Base-by-base conservation (phyloP, 164 flowering plant genomes). In the Dillenia turbinata region DNA sequence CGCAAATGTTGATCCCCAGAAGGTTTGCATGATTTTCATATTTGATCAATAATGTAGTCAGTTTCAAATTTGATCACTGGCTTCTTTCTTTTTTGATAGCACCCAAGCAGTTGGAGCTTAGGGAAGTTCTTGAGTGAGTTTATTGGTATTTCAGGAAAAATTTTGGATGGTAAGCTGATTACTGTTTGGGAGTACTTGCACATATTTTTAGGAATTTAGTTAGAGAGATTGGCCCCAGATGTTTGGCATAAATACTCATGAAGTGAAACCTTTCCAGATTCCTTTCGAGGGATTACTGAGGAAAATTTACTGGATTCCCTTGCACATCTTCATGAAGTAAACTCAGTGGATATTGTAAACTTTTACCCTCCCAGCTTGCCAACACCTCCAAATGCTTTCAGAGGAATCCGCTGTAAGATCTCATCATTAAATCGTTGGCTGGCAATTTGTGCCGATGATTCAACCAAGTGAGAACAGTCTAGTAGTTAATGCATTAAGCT, bases 351-450 rank as follows among this genome's bases (percentile, higher is more conserved):
- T 61, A 60, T 89, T 47, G 71, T 69, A 57, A 73, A 77, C 62
- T 66, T 87, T 71, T 58, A 66, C 64, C 83, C 83, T 62, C 89
- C 91, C 47, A 69, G 73, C 54, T 62, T 94, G 82, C 98, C 98
- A 56, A 49, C 51, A 46, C 83, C 88, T 74, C 97, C 98, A 69
- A 85, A 83, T 80, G 70, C 83, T 60, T 91, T 91, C 60, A 78
- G 86, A 79, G 97, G 98, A 68, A 84, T 92, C 57, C 84, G 77
- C 50, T 72, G 64, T 70, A 90, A 85, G 78, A 73, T 68, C 65
- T 81, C 81, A 64, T 86, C 90, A 17, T 69, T 92, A 44, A 88
- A 75, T 66, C 91, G 98, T 22, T 92, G 96, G 96, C 87, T 92
- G 54, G 66, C 78, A 55, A 86, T 94, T 67, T 86, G 89, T 69